phyloP scores from a whole-genome alignment of 352 stramenopile genomes.

The Globisporangium recalcitrans region DNA sequence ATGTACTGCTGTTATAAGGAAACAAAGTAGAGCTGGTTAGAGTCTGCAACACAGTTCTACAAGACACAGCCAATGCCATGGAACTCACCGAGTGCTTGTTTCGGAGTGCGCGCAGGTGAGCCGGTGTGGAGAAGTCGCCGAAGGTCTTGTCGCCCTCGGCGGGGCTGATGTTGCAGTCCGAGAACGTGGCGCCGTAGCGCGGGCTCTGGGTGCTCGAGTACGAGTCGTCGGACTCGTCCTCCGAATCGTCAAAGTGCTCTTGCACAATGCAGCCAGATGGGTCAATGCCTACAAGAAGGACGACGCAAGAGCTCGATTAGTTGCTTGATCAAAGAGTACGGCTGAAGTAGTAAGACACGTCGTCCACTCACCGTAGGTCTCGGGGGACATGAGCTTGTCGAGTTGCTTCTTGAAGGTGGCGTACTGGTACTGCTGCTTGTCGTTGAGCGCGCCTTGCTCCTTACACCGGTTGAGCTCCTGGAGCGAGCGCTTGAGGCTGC shows the following conservation, averaged over 20 bases:
- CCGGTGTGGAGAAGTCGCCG: constrained; percentile 35
- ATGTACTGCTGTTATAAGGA: constrained; percentile 6
- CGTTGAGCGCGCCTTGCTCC: constrained; percentile 48
- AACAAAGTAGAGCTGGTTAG: too few species aligned
- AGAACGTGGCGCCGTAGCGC: constrained; percentile 36
- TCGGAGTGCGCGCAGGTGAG: constrained; percentile 42
- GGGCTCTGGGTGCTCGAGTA: constrained; percentile 46
- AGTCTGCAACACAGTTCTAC: too few species aligned
- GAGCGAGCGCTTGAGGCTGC: constrained; percentile 60
- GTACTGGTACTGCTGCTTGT: constrained; percentile 61
- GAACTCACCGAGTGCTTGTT: constrained; percentile 37
- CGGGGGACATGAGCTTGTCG: constrained; percentile 53
- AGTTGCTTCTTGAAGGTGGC: constrained; percentile 60
- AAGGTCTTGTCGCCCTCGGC: constrained; percentile 39
- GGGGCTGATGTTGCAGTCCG: constrained; percentile 53
- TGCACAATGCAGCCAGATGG: constrained; percentile 46
- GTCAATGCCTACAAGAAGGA: constrained; percentile 34
- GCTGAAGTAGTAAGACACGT: neutral
- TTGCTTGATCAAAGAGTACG: neutral
- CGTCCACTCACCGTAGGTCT: constrained; percentile 40
- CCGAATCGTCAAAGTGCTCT: constrained; percentile 41
- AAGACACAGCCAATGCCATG: too few species aligned
- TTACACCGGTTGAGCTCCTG: constrained; percentile 56
- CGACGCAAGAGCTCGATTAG: neutral
- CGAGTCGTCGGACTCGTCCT: constrained; percentile 48